phyloP scores from a whole-genome alignment of 768 basidiomycete species.

The Leucosporidium yakuticum region DNA sequence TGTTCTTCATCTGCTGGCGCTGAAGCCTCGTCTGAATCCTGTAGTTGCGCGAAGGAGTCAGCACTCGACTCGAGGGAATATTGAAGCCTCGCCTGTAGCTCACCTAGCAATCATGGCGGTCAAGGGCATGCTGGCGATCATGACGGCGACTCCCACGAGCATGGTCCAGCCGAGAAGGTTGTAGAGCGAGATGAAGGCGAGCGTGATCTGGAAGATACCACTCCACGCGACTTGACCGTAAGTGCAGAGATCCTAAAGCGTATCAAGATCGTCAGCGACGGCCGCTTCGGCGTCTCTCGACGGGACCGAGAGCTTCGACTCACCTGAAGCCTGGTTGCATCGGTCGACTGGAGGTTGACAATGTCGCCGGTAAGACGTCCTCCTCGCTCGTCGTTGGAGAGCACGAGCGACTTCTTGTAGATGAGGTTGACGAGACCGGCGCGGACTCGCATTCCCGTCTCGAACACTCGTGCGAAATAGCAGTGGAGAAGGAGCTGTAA shows the following conservation, averaged over 20 bases:
- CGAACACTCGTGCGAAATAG: slow-evolving; percentile 37
- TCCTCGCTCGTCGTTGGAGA: slow-evolving; percentile 76
- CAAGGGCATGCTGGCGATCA: slow-evolving; percentile 40
- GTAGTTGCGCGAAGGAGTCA: slow-evolving; percentile 30
- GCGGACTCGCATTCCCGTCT: slow-evolving; percentile 78
- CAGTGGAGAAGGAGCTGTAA: slow-evolving; percentile 39
- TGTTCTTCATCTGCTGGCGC: slow-evolving; percentile 85
- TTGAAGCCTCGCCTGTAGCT: too few species aligned
- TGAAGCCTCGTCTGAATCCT: slow-evolving; percentile 53
- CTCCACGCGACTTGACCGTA: slow-evolving; percentile 73
- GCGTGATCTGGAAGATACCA: slow-evolving; percentile 78
- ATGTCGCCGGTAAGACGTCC: slow-evolving; percentile 78
- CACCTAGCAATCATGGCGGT: slow-evolving; percentile 51
- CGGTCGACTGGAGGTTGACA: slow-evolving; percentile 76
- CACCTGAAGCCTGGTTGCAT: slow-evolving; percentile 35
- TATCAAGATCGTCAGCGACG: background rate
- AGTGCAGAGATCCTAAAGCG: slow-evolving; percentile 36
- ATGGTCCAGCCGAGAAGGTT: slow-evolving; percentile 58
- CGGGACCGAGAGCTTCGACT: slow-evolving; percentile 7
- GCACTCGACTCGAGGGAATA: slow-evolving; percentile 39
- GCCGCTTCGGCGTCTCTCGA: background rate
- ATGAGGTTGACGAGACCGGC: slow-evolving; percentile 70
- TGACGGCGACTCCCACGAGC: slow-evolving; percentile 39
- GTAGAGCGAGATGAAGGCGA: slow-evolving; percentile 87
- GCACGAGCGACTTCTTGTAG: slow-evolving; percentile 75